Conservation (phyloP, 495 filamentous ascomycete species). For the Penicillium longicatenatum region DNA sequence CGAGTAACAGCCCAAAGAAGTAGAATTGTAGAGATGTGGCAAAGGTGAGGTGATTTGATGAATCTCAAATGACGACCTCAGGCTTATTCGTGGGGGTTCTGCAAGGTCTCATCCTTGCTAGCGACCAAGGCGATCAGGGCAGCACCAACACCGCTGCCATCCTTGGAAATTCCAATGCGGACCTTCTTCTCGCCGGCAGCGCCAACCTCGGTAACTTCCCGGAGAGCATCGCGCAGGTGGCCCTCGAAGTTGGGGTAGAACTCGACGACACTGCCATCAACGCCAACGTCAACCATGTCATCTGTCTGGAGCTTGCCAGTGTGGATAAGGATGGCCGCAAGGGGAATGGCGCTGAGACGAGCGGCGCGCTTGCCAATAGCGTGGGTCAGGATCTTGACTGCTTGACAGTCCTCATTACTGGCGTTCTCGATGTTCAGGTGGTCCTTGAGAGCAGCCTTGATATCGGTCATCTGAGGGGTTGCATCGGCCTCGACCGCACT, state of each 20-base stretch:
- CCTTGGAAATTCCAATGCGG: slow-evolving; percentile 90
- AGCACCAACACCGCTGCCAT: slow-evolving; percentile 89
- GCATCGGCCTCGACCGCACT: slow-evolving; percentile 78
- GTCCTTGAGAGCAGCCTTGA: slow-evolving; percentile 74
- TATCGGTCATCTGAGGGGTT: slow-evolving; percentile 59
- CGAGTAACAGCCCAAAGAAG: neutral
- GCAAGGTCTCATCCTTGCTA: slow-evolving; percentile 34
- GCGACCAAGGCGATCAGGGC: slow-evolving; percentile 85
- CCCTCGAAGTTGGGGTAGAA: slow-evolving; percentile 88
- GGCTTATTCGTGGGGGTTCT: slow-evolving; percentile 14
- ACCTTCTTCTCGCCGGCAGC: slow-evolving; percentile 72
- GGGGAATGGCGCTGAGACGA: slow-evolving; percentile 81
- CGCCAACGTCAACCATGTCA: slow-evolving; percentile 81
- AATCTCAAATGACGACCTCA: slow-evolving; percentile 1
- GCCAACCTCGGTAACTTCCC: slow-evolving; percentile 71
- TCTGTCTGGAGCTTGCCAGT: slow-evolving; percentile 65
- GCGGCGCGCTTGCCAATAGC: slow-evolving; percentile 89
- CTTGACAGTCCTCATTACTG: slow-evolving; percentile 74
- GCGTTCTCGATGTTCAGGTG: slow-evolving; percentile 71
- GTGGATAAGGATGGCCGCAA: slow-evolving; percentile 78
- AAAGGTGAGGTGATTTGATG: neutral
- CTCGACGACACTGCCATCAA: slow-evolving; percentile 88
- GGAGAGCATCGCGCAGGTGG: slow-evolving; percentile 73
- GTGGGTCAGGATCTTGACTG: slow-evolving; percentile 75
- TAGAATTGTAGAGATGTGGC: slow-evolving; percentile 7